Conservation (phyloP, 345 rosid species). For the Aegle marmelos region DNA sequence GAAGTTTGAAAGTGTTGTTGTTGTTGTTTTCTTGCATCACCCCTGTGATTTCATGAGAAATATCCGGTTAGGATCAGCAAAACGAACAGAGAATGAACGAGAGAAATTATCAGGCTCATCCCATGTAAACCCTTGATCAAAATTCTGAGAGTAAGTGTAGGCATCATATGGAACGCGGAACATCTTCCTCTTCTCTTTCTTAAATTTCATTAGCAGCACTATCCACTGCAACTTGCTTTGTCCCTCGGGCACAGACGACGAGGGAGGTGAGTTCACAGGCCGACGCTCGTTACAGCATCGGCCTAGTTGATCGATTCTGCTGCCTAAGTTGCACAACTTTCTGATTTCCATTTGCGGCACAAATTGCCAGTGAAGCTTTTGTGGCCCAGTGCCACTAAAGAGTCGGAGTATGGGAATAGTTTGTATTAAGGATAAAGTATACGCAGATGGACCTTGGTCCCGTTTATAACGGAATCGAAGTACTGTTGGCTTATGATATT, state of each 20-base stretch:
- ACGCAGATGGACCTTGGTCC: background rate
- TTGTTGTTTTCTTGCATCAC: background rate
- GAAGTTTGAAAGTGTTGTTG: background rate
- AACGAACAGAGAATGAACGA: constrained; percentile 45
- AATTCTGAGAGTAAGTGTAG: constrained; percentile 40
- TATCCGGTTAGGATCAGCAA: constrained; percentile 31
- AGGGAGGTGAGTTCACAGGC: background rate
- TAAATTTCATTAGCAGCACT: constrained; percentile 34
- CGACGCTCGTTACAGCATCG: background rate
- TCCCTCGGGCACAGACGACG: background rate
- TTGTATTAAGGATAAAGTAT: background rate
- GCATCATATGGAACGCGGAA: constrained; percentile 34
- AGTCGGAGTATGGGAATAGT: background rate
- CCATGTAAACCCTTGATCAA: constrained; percentile 41
- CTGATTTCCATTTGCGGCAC: constrained; percentile 21
- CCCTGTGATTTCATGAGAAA: constrained; percentile 7
- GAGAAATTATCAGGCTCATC: constrained; percentile 44
- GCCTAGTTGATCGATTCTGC: background rate
- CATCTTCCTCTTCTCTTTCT: constrained; percentile 32
- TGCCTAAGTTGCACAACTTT: constrained; percentile 17
- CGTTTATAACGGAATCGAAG: too few species aligned
- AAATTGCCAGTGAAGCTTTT: background rate
- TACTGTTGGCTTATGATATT: too few species aligned
- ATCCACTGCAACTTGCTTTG: constrained; percentile 32
- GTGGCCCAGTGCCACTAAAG: background rate